Evolutionary conservation across 176 grass and related monocot genomes (phyloP).

Genomic region (Musa troglodytarum): DNA sequence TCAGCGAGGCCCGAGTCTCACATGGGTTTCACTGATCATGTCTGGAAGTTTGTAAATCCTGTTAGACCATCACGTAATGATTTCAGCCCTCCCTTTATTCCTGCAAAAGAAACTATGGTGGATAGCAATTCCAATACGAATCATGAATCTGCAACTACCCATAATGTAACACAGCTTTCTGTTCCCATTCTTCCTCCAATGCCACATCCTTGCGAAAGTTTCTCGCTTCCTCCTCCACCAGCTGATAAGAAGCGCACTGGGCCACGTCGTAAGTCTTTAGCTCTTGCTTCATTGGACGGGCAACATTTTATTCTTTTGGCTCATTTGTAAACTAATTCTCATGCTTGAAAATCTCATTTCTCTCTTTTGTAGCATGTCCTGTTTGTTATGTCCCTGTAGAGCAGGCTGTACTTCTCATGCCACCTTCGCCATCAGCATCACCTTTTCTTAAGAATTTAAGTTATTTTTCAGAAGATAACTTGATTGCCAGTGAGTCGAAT

Average conservation of each 20-base stretch:
- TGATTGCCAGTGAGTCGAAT: conserved; percentile 47
- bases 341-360: conserved; percentile 10
- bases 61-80: conserved; percentile 30
- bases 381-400: conserved; percentile 93
- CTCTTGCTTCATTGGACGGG: not conserved
- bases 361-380: conserved; percentile 64
- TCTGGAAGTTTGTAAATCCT: conserved; percentile 48
- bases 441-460: conserved; percentile 45
- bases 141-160: conserved; percentile 13
- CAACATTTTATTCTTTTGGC: conserved; percentile 12
- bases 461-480: conserved; percentile 21
- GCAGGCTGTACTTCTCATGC: conserved; percentile 58
- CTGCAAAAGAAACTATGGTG: conserved; percentile 20
- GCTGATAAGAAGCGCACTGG: conserved; percentile 79
- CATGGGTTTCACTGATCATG: conserved; percentile 48
- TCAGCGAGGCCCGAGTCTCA: conserved; percentile 46
- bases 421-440: conserved; percentile 47
- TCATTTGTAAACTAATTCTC: conserved; percentile 27
- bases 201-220: conserved; percentile 83
- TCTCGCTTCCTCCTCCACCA: conserved; percentile 77
- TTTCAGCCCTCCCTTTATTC: conserved; percentile 37
- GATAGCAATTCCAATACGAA: conserved; percentile 20
- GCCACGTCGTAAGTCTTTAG: conserved; percentile 74
- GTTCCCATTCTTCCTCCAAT: conserved; percentile 16
- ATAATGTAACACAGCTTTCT: conserved; percentile 26